phyloP scores from a whole-genome alignment of 345 rosid species.

The Eucalyptus brandiana region DNA sequence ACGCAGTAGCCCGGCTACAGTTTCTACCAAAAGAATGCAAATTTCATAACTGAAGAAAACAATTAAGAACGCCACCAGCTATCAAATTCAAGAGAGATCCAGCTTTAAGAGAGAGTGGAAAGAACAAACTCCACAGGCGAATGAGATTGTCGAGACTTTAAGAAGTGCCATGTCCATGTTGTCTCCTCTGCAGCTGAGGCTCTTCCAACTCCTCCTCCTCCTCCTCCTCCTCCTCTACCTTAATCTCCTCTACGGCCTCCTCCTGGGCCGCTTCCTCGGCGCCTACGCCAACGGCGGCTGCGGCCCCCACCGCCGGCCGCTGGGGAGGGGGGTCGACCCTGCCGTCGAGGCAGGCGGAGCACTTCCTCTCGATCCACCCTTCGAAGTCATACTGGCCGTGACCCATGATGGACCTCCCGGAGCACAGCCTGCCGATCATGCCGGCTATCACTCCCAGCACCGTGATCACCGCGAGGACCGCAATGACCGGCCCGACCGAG shows the following conservation, averaged over 20 bases:
- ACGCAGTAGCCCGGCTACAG: not conserved
- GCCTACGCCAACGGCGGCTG: slow-evolving; percentile 3
- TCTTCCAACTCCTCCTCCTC: not conserved
- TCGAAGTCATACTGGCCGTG: slow-evolving; percentile 44
- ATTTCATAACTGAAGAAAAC: not conserved
- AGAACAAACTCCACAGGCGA: not conserved
- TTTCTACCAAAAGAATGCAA: not conserved
- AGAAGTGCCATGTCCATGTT: not conserved
- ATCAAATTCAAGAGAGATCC: not conserved
- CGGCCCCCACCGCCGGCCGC: not conserved
- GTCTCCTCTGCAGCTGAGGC: not conserved
- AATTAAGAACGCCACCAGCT: not conserved
- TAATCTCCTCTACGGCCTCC: slow-evolving; percentile 4
- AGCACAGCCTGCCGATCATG: slow-evolving; percentile 52
- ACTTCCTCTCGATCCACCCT: slow-evolving; percentile 60
- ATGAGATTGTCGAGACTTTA: not conserved
- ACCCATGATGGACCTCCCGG: slow-evolving; percentile 45
- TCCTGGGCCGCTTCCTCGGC: not conserved
- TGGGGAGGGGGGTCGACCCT: slow-evolving; percentile 14
- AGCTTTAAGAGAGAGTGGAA: not conserved
- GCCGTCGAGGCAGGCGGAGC: slow-evolving; percentile 59
- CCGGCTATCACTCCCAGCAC: slow-evolving; percentile 51
- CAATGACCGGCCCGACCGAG: slow-evolving; percentile 54
- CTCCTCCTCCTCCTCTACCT: slow-evolving; percentile 7
- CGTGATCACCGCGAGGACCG: slow-evolving; percentile 48